phyloP scores from a whole-genome alignment of 768 basidiomycete species.

The Mycena haematopus region DNA sequence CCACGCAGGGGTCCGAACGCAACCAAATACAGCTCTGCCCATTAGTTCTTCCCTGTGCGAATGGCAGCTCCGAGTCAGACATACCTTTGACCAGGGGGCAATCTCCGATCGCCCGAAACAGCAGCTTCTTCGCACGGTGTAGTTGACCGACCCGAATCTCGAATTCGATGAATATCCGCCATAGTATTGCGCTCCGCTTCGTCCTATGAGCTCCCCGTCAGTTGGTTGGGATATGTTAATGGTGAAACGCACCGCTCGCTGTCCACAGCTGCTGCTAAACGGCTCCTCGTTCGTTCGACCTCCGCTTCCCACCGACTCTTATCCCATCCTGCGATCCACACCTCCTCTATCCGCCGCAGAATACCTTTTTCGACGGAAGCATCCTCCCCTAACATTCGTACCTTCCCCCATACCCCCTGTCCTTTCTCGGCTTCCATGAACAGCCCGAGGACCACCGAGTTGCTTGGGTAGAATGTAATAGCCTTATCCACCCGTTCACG shows the following conservation, averaged over 20 bases:
- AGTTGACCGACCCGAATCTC: conserved; percentile 70
- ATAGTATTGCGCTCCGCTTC: conserved; percentile 66
- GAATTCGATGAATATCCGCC: conserved; percentile 79
- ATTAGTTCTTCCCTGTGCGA: conserved; percentile 10
- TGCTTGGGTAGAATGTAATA: conserved; percentile 65
- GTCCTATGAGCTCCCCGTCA: conserved; percentile 52
- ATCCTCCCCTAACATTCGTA: conserved; percentile 63
- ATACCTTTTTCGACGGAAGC: conserved; percentile 59
- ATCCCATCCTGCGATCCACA: conserved; percentile 86
- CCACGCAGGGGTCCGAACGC: conserved; percentile 76
- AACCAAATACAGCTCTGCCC: conserved; percentile 73
- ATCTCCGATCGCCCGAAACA: conserved; percentile 78
- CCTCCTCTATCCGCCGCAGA: conserved; percentile 64
- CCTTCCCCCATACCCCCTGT: conserved; percentile 79
- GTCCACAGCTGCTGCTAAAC: conserved; percentile 66
- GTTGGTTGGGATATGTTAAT: neutral
- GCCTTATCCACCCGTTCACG: conserved; percentile 63
- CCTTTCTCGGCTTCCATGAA: conserved; percentile 82
- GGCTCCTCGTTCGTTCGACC: conserved; percentile 71
- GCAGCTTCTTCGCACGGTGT: conserved; percentile 68
- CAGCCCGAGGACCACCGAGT: conserved; percentile 73
- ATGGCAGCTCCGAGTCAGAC: conserved; percentile 13
- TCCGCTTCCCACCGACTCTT: conserved; percentile 73
- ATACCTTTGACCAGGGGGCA: conserved; percentile 82
- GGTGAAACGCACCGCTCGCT: conserved; percentile 62